Percentiles rank a stretch among this genome's conserved stretches.
Conservation (phyloP, 164 flowering plant species). For the Akebia trifoliata region DNA sequence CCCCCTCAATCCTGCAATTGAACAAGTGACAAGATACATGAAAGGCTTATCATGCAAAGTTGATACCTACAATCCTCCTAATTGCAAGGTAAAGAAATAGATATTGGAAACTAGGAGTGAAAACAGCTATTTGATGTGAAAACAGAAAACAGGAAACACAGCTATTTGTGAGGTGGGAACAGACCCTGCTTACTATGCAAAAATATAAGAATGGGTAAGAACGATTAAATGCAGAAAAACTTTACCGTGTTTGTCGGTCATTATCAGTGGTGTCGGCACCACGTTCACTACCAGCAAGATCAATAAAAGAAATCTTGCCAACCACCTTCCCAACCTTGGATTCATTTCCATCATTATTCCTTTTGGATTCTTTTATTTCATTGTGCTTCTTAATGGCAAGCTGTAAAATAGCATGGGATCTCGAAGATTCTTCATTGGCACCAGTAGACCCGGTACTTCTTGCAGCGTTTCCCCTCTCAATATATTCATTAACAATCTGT, state of each 20-base stretch:
- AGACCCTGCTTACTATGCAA: background rate
- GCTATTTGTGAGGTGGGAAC: background rate
- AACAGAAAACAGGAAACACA: background rate
- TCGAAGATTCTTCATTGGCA: slow-evolving; percentile 97
- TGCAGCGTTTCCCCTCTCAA: slow-evolving; percentile 93
- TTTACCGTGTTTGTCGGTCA: slow-evolving; percentile 91
- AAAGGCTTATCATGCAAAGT: too few species aligned
- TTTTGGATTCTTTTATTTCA: slow-evolving; percentile 63
- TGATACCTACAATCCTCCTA: too few species aligned
- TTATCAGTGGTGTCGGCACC: slow-evolving; percentile 99
- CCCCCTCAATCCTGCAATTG: slow-evolving; percentile 88
- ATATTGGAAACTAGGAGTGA: background rate
- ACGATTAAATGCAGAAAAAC: background rate
- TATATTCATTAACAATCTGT: slow-evolving; percentile 86
- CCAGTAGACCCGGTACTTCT: slow-evolving; percentile 99
- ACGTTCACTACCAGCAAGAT: slow-evolving; percentile 99
- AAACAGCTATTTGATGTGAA: background rate
- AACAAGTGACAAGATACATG: background rate
- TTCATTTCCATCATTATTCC: slow-evolving; percentile 67
- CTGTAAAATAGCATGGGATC: slow-evolving; percentile 97
- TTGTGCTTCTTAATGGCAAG: slow-evolving; percentile 80
- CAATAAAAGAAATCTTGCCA: slow-evolving; percentile 96
- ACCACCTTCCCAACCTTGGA: slow-evolving; percentile 66
- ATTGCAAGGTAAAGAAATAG: too few species aligned
- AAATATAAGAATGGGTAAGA: too few species aligned